phyloP scores from a whole-genome alignment of 345 rosid species.

The Streptanthus diversifolius region DNA sequence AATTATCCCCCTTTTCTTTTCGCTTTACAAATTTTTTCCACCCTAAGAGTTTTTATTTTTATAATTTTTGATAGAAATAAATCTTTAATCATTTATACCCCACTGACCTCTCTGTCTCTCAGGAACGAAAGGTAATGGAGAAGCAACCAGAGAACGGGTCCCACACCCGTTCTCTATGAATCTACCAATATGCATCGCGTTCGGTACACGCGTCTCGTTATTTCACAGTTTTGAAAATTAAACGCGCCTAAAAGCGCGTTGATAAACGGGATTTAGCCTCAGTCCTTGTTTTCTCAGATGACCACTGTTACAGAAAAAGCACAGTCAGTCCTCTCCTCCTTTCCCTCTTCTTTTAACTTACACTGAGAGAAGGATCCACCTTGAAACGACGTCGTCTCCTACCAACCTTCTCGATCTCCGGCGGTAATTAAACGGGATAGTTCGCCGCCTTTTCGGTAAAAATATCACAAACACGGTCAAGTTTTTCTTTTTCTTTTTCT shows the following conservation, averaged over 20 bases:
- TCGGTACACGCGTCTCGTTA: neutral
- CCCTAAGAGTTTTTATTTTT: neutral
- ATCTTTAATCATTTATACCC: constrained; percentile 35
- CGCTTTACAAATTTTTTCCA: constrained; percentile 4
- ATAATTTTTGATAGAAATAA: neutral
- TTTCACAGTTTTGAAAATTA: rapidly evolving
- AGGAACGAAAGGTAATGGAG: constrained; percentile 39
- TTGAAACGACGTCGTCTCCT: constrained; percentile 37
- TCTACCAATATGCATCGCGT: neutral
- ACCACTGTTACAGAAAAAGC: constrained; percentile 38
- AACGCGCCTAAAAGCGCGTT: constrained; percentile 37
- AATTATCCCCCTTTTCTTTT: constrained; percentile 14
- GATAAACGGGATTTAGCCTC: neutral
- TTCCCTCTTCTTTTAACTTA: neutral
- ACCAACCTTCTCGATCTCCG: constrained; percentile 16
- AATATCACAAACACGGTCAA: constrained; percentile 7
- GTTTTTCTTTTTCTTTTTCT: neutral
- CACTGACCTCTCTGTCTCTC: constrained; percentile 37
- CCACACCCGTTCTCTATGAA: constrained; percentile 29
- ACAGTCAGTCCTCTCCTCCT: constrained; percentile 29
- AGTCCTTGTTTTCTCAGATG: constrained; percentile 32
- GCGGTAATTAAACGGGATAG: constrained; percentile 19
- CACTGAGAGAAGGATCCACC: neutral
- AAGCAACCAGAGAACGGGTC: constrained; percentile 39
- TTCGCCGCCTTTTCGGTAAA: constrained; percentile 26